phyloP scores from a whole-genome alignment of 805 yeast species.

The Candida dendrica region DNA sequence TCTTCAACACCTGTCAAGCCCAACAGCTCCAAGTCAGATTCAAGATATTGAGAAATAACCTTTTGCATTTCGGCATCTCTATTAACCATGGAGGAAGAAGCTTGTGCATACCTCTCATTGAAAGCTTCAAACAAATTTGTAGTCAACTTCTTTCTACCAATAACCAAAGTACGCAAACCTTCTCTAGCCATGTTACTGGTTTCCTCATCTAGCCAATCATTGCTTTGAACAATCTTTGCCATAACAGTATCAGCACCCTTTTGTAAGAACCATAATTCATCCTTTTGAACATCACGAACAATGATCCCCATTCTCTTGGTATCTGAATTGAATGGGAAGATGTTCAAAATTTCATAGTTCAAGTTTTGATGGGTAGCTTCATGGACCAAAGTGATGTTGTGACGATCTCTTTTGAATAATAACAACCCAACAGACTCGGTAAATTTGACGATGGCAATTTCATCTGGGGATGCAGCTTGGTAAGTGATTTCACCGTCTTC shows the following conservation, averaged over 20 bases:
- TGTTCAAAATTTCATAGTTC: conserved; percentile 64
- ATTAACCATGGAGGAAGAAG: conserved; percentile 70
- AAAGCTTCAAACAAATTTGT: conserved; percentile 53
- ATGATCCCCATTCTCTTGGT: conserved; percentile 95
- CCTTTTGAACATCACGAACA: conserved; percentile 51
- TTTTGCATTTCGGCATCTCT: conserved; percentile 71
- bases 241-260: conserved; percentile 98
- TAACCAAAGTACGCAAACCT: conserved; percentile 90
- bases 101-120: conserved; percentile 55
- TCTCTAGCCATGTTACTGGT: conserved; percentile 97
- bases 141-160: conserved; percentile 74
- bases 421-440: conserved; percentile 82
- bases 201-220: conserved; percentile 97
- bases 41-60: conserved; percentile 64
- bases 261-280: conserved; percentile 76
- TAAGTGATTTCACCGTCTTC: conserved; percentile 72
- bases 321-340: conserved; percentile 93
- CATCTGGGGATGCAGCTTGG: conserved; percentile 99
- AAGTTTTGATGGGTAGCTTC: conserved; percentile 42
- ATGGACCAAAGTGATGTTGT: conserved; percentile 62
- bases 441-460: conserved; percentile 91
- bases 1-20: conserved; percentile 98
- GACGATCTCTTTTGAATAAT: conserved; percentile 75
- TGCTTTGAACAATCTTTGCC: conserved; percentile 71
- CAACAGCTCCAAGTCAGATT: conserved; percentile 72